Conservation (phyloP, 345 rosid species). For the Citrus mangshanensis region DNA sequence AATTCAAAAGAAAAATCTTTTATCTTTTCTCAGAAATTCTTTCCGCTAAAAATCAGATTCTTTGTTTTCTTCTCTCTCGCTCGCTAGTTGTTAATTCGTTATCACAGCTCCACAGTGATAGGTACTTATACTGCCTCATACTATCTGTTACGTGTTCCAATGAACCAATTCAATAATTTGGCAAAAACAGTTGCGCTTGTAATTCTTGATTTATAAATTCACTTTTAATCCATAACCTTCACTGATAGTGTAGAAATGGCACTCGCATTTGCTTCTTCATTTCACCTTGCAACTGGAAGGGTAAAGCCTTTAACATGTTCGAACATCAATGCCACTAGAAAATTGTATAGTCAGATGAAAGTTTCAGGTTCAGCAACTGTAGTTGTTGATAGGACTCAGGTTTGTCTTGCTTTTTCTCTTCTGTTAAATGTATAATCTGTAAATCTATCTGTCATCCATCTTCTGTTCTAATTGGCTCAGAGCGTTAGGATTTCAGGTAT, state of each 20-base stretch:
- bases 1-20: no score
- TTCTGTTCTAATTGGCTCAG: constrained; percentile 3
- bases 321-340: constrained; percentile 20
- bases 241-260: constrained; percentile 27
- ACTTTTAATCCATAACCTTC: background rate
- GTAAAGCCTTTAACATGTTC: constrained; percentile 20
- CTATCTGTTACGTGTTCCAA: background rate
- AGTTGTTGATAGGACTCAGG: constrained; percentile 37
- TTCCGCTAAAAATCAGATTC: background rate
- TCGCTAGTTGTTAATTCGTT: background rate
- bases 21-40: background rate
- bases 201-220: background rate
- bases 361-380: constrained; percentile 40
- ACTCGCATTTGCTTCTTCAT: constrained; percentile 41
- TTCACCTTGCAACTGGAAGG: constrained; percentile 27
- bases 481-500: constrained; percentile 35
- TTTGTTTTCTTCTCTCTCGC: background rate
- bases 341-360: constrained; percentile 21
- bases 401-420: constrained; percentile 25
- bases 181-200: background rate
- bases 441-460: background rate
- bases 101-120: no score
- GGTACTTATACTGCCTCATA: background rate
- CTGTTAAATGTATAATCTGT: background rate
- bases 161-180: background rate